Percentiles rank a stretch among this genome's conserved stretches.
Conservation (phyloP, 2,329 filamentous ascomycete species). For the Colletotrichum coccodes region DNA sequence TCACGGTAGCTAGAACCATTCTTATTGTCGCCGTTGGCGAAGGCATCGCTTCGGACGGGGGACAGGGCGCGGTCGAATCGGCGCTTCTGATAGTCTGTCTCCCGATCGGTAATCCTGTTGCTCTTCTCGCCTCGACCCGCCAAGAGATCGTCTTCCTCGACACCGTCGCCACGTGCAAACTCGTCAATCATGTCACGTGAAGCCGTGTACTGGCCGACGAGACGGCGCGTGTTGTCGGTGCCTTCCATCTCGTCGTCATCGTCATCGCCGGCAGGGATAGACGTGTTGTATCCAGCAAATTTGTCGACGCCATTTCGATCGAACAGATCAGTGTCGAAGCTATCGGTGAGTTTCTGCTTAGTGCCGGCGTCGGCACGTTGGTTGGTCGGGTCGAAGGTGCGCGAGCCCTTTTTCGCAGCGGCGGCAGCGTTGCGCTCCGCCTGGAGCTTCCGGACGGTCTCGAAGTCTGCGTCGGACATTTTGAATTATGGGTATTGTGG, state of each 20-base stretch:
- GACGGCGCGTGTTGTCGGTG: slow-evolving; percentile 76
- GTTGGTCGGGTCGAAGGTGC: slow-evolving; percentile 79
- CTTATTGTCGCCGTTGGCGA: slow-evolving; percentile 76
- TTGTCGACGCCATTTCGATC: slow-evolving; percentile 81
- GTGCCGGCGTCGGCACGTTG: slow-evolving; percentile 86
- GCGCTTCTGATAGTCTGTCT: slow-evolving; percentile 97
- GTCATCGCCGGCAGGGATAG: slow-evolving; percentile 81
- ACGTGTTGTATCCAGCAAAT: slow-evolving; percentile 90
- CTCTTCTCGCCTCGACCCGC: slow-evolving; percentile 86
- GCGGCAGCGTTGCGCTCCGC: slow-evolving; percentile 89
- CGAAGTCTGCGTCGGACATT: slow-evolving; percentile 86
- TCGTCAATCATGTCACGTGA: slow-evolving; percentile 93
- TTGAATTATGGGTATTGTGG: slow-evolving; percentile 48
- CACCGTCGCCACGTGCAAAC: slow-evolving; percentile 84
- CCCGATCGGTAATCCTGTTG: slow-evolving; percentile 89
- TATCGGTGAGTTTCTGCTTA: slow-evolving; percentile 91
- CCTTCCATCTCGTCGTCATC: slow-evolving; percentile 84
- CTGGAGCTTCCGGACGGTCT: slow-evolving; percentile 87
- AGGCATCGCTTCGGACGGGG: slow-evolving; percentile 86
- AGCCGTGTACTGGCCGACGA: slow-evolving; percentile 96
- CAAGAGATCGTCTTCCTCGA: slow-evolving; percentile 92
- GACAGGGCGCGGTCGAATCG: slow-evolving; percentile 89
- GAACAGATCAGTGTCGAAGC: slow-evolving; percentile 89
- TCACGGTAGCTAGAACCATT: slow-evolving; percentile 88
- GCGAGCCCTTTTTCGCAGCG: slow-evolving; percentile 83